phyloP scores from a whole-genome alignment of 768 basidiomycete species.

The Pluteus cervinus region DNA sequence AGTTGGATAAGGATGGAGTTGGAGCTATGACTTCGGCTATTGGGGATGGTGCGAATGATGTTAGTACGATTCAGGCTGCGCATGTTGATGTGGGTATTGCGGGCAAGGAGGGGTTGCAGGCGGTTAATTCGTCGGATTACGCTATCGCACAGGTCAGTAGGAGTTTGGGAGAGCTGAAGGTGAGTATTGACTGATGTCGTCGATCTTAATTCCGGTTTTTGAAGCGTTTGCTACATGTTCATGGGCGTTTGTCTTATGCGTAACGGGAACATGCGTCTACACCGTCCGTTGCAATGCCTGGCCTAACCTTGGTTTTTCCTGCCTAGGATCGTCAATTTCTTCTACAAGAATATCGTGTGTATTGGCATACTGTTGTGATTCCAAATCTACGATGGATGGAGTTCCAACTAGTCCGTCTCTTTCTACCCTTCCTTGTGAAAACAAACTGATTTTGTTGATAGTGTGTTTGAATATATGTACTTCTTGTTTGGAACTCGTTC shows the following conservation, averaged over 20 bases:
- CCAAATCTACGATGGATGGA: constrained; percentile 94
- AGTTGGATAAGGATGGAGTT: constrained; percentile 87
- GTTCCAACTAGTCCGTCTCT: constrained; percentile 69
- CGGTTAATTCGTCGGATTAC: constrained; percentile 98
- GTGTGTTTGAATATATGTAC: constrained; percentile 83
- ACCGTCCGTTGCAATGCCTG: background rate
- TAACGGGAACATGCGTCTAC: constrained; percentile 85
- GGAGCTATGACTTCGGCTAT: constrained; percentile 93
- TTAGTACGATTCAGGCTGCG: constrained; percentile 98
- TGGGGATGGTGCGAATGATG: constrained; percentile 97
- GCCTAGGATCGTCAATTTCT: constrained; percentile 89
- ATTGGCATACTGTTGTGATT: constrained; percentile 98
- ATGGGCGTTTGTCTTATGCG: constrained; percentile 99
- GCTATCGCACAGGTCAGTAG: constrained; percentile 84
- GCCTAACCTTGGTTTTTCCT: background rate
- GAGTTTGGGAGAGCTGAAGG: constrained; percentile 15
- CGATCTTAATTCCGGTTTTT: constrained; percentile 79
- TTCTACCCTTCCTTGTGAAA: background rate
- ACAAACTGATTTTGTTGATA: constrained; percentile 5
- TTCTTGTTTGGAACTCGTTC: constrained; percentile 98
- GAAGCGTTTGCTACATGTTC: constrained; percentile 86
- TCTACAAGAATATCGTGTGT: constrained; percentile 98
- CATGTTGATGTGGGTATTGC: constrained; percentile 95
- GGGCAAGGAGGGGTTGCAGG: constrained; percentile 95
- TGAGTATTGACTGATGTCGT: background rate